Percentiles rank a stretch among this genome's conserved stretches.
Conservation (phyloP, 2,329 filamentous ascomycete species). For the Aspergillus candidus region DNA sequence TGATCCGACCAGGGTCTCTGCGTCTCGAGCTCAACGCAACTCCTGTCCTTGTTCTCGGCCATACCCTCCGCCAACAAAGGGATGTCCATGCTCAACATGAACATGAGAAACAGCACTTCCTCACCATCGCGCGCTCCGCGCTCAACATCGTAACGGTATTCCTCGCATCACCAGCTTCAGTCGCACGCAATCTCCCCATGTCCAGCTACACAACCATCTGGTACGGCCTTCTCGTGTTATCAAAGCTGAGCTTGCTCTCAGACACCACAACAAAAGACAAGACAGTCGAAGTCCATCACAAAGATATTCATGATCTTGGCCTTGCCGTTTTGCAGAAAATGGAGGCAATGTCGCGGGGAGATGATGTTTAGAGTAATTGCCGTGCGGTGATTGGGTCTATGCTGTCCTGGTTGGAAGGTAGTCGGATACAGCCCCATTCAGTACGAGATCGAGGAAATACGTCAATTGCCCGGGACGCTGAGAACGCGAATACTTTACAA, state of each 20-base stretch:
- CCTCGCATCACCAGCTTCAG: background rate
- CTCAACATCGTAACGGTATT: conserved; percentile 1
- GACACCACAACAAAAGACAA: background rate
- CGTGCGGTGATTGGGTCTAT: background rate
- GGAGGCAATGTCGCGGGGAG: background rate
- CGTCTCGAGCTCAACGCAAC: conserved; percentile 2
- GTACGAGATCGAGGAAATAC: background rate
- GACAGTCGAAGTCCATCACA: background rate
- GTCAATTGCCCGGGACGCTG: background rate
- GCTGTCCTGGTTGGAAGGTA: conserved; percentile 1
- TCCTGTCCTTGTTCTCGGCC: background rate
- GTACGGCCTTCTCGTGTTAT: conserved; percentile 5
- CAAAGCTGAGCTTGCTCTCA: conserved; percentile 2
- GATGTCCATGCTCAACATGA: background rate
- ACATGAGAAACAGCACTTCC: background rate
- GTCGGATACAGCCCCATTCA: background rate
- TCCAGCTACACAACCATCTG: conserved; percentile 2
- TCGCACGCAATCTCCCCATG: background rate
- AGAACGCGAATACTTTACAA: background rate
- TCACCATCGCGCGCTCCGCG: background rate
- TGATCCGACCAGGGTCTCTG: background rate
- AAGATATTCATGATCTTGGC: background rate
- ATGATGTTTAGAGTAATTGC: conserved; percentile 1
- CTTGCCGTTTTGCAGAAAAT: conserved; percentile 2
- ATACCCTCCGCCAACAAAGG: conserved; percentile 1